Base-by-base conservation (phyloP, 2,329 filamentous ascomycete genomes). In the Trichoderma atrobrunneum region DNA sequence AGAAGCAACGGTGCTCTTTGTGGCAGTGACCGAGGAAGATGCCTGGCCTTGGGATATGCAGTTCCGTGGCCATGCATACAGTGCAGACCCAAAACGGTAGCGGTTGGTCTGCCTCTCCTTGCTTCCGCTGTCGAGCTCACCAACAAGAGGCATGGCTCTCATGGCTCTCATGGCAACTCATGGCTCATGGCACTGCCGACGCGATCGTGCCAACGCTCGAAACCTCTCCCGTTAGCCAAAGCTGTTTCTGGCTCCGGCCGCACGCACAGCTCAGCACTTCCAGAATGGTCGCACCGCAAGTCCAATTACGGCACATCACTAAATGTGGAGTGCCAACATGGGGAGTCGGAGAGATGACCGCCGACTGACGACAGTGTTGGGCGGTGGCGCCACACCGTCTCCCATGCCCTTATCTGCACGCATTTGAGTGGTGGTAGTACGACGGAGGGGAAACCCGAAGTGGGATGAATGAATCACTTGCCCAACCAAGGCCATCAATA, bases 331-430 rank as follows among this genome's bases (percentile, higher is more conserved):
- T 18, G 51, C 56, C 34, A 60, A 14, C 65, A 48, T 59, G 65
- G 64, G 43, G 39, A 70, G 36, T 54, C 21, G 39, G 66, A 62
- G 30, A 34, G 56, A 70, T 70, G 56, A 54, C 66, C 66, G 26
- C 34, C 36, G 57, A 70, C 66, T 70, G 57, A 70, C 56, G 66
- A 61, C 66, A 48, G 39, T 28, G 39, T n/a, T n/a, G 39, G 28
- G 66, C 8, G 57, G 57, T 70, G 57, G 66, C 66, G 36, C 66
- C 66, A 70, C 66, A 70, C 56, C 57, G n/a, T 62, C 48, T 28
- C 30, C 39, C 30, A 60, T 36, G 57, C 36, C n/a, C 57, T 60
- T 62, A 51, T 61, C 57, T 48, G 36, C 57, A 54, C 28, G 21
- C 56, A 26, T 61, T 51, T 61, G 28, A 51, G 56, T 51, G 28